Conservation (phyloP, 306 rosid genomes). For the Castanospermum australe region DNA sequence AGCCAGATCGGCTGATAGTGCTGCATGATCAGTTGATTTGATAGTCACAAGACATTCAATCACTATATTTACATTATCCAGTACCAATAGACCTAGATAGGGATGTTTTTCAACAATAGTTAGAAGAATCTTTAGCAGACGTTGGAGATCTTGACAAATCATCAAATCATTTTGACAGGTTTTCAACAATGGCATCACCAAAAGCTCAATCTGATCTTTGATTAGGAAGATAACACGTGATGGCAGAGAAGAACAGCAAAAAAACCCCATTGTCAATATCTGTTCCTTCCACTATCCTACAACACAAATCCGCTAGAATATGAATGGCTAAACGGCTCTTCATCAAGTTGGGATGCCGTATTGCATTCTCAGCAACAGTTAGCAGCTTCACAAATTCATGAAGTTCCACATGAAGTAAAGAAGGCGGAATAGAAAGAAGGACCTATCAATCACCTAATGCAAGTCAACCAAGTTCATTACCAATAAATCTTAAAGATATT, state of each 20-base stretch:
- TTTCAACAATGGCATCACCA: constrained; percentile 31
- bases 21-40: constrained; percentile 11
- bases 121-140: constrained; percentile 45
- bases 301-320: constrained; percentile 45
- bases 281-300: constrained; percentile 13
- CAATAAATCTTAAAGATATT: constrained; percentile 1
- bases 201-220: constrained; percentile 44
- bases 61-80: constrained; percentile 41
- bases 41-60: constrained; percentile 30
- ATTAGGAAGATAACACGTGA: constrained; percentile 43
- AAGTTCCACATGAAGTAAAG: constrained; percentile 21
- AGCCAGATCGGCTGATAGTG: neutral
- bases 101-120: constrained; percentile 35
- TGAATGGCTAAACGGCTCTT: constrained; percentile 32
- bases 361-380: constrained; percentile 32
- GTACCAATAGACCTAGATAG: constrained; percentile 29
- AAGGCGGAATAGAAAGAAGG: constrained; percentile 26
- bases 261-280: constrained; percentile 23
- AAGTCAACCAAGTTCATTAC: constrained; percentile 22
- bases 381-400: constrained; percentile 37
- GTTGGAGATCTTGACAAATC: constrained; percentile 32
- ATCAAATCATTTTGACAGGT: constrained; percentile 26
- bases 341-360: constrained; percentile 27
- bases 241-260: constrained; percentile 34
- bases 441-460: constrained; percentile 40